Conservation (phyloP, 2,329 filamentous ascomycete genomes). For the Fusarium buharicum region DNA sequence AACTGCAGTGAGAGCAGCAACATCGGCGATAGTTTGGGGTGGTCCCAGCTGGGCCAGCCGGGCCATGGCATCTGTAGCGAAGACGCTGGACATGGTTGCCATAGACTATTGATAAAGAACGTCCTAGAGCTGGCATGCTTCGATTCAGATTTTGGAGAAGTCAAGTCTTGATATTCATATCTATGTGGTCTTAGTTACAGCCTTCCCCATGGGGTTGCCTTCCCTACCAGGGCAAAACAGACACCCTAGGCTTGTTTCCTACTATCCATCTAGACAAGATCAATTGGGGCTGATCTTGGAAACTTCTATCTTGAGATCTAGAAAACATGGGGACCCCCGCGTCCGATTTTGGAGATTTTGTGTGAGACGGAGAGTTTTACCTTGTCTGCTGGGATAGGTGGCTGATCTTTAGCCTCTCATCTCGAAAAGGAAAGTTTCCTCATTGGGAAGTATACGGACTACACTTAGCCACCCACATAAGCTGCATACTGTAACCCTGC, state of each 20-base stretch:
- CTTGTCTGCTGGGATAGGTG: neutral
- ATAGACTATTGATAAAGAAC: neutral
- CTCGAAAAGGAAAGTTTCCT: conserved; percentile 19
- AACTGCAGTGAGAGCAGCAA: conserved; percentile 43
- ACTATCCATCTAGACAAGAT: neutral
- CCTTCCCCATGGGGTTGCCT: neutral
- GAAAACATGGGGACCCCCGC: neutral
- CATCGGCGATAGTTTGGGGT: conserved; percentile 39
- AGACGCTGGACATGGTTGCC: conserved; percentile 33
- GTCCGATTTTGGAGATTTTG: neutral
- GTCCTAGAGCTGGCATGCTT: neutral
- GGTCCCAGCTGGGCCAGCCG: conserved; percentile 37
- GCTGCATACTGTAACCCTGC: no score
- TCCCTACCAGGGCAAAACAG: neutral
- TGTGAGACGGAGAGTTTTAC: conserved; percentile 7
- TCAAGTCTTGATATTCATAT: conserved; percentile 26
- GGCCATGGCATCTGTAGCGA: conserved; percentile 34
- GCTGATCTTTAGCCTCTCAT: no score
- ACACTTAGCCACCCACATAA: no score
- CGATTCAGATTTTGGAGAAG: neutral
- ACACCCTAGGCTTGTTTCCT: neutral
- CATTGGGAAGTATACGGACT: conserved; percentile 6
- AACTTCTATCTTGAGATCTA: neutral
- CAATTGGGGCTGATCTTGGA: neutral
- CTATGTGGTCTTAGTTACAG: neutral